These are phyloP conservation scores for Apiotrichum domesticum DNA, from an alignment of 1,284 basidiomycete species.

Conservation along the genomic window DNA sequence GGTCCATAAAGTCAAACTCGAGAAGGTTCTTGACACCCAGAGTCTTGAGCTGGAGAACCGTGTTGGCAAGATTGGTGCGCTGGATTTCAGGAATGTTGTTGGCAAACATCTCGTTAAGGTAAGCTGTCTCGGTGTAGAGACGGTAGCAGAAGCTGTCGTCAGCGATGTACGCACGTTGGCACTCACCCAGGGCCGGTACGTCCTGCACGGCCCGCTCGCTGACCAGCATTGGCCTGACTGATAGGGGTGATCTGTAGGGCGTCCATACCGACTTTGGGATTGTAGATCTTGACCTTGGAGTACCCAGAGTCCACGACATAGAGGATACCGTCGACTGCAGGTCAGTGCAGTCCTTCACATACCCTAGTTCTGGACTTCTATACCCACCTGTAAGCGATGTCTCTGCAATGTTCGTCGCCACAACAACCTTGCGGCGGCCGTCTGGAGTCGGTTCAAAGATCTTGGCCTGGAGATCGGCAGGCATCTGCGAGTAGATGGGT, in stretches of 20 bases:
- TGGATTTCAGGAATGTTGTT: slow-evolving; percentile 99
- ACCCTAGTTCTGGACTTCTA: too few relatives aligned
- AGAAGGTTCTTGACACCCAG: slow-evolving; percentile 91
- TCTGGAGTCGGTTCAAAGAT: slow-evolving; percentile 95
- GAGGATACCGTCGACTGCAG: slow-evolving; percentile 86
- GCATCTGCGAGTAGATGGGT: slow-evolving; percentile 99
- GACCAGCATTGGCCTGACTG: slow-evolving; percentile 94
- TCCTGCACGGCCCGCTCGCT: slow-evolving; percentile 91
- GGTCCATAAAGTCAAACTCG: slow-evolving; percentile 99
- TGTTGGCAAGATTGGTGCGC: slow-evolving; percentile 93
- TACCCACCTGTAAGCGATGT: slow-evolving; percentile 81
- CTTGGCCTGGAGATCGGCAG: slow-evolving; percentile 94
- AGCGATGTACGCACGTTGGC: neutral
- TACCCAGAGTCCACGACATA: slow-evolving; percentile 96
- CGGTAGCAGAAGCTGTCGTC: slow-evolving; percentile 80
- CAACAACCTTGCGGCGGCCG: slow-evolving; percentile 91
- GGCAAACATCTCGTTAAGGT: slow-evolving; percentile 88
- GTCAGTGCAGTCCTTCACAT: slow-evolving; percentile 14
- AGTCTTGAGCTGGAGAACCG: slow-evolving; percentile 89
- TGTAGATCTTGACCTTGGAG: slow-evolving; percentile 98
- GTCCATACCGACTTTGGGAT: slow-evolving; percentile 99
- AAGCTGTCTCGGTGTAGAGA: slow-evolving; percentile 94
- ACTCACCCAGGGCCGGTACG: slow-evolving; percentile 85
- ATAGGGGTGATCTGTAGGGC: slow-evolving; percentile 98
- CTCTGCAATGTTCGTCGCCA: slow-evolving; percentile 98